Conservation (phyloP, 352 stramenopile species). For the Phytophthora vignae region DNA sequence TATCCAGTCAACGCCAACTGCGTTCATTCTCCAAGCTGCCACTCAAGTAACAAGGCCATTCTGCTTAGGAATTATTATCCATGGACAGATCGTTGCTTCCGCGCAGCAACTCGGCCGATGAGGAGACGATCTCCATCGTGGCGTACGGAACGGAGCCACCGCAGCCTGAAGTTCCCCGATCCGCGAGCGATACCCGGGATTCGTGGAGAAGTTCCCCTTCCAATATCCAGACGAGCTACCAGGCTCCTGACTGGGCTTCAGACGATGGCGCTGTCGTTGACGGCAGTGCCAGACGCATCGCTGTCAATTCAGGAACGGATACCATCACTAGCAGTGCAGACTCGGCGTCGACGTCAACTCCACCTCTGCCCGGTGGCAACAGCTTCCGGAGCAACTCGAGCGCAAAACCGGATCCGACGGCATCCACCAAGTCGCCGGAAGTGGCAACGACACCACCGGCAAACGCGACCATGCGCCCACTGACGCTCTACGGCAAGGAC, state of each 20-base stretch:
- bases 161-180: constrained; percentile 5
- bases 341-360: neutral
- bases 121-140: constrained; percentile 37
- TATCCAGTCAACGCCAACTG: constrained; percentile 4
- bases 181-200: constrained; percentile 10
- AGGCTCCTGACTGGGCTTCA: constrained; percentile 33
- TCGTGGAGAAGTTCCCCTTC: constrained; percentile 27
- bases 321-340: constrained; percentile 10
- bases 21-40: constrained; percentile 26
- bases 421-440: constrained; percentile 15
- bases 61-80: neutral
- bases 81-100: constrained; percentile 35
- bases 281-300: constrained; percentile 31
- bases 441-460: constrained; percentile 16
- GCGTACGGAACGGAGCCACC: constrained; percentile 21
- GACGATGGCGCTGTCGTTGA: constrained; percentile 28
- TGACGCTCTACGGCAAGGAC: constrained; percentile 70
- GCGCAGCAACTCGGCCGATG: constrained; percentile 17
- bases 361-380: constrained; percentile 26
- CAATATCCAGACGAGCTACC: constrained; percentile 16
- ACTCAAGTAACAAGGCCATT: constrained; percentile 8
- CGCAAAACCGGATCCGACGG: constrained; percentile 14
- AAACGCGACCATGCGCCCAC: constrained; percentile 24
- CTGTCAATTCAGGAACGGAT: constrained; percentile 16
- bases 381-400: constrained; percentile 31